A percentile compares a stretch with the other conserved stretches of the same genome.
Evolutionary conservation across 1,284 basidiomycete species (phyloP).

Genomic region (Irpex sp.): DNA sequence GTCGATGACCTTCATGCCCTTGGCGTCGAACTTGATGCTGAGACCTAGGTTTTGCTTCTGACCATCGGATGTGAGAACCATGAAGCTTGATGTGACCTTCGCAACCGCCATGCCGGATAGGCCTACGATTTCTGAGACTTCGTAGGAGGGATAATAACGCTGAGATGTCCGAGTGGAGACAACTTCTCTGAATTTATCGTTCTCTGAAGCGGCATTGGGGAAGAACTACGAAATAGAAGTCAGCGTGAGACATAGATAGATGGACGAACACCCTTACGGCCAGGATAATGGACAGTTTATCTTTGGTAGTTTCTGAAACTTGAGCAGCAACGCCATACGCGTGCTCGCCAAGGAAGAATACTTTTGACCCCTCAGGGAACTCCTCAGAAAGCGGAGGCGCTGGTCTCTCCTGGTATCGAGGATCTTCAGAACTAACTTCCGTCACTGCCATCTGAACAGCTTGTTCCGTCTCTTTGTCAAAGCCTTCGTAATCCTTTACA

Average conservation of each 20-base stretch:
- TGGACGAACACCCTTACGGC: constrained; percentile 49
- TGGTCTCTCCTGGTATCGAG: constrained; percentile 78
- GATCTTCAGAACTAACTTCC: constrained; percentile 81
- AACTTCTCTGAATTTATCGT: constrained; percentile 67
- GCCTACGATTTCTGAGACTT: constrained; percentile 63
- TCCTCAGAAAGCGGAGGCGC: constrained; percentile 83
- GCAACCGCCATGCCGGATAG: constrained; percentile 76
- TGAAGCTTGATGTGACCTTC: constrained; percentile 89
- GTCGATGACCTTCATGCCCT: constrained; percentile 92
- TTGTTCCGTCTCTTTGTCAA: constrained; percentile 78
- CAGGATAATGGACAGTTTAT: constrained; percentile 70
- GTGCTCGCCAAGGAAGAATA: constrained; percentile 93
- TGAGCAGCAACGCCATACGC: constrained; percentile 95
- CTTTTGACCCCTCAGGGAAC: constrained; percentile 85
- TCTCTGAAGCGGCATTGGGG: constrained; percentile 74
- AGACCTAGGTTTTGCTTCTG: constrained; percentile 89
- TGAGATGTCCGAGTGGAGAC: constrained; percentile 51
- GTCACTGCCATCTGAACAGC: constrained; percentile 82
- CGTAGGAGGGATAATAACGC: constrained; percentile 74
- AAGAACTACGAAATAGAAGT: constrained; percentile 57
- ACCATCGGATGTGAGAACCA: constrained; percentile 74
- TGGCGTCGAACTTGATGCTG: constrained; percentile 94
- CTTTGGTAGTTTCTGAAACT: constrained; percentile 66
- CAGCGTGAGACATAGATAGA: constrained; percentile 6
- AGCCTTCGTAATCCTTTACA: constrained; percentile 89